A percentile compares a stretch with the other conserved stretches of the same genome.
Conservation (phyloP, 2,329 filamentous ascomycete genomes). For the Capronia coronata region DNA sequence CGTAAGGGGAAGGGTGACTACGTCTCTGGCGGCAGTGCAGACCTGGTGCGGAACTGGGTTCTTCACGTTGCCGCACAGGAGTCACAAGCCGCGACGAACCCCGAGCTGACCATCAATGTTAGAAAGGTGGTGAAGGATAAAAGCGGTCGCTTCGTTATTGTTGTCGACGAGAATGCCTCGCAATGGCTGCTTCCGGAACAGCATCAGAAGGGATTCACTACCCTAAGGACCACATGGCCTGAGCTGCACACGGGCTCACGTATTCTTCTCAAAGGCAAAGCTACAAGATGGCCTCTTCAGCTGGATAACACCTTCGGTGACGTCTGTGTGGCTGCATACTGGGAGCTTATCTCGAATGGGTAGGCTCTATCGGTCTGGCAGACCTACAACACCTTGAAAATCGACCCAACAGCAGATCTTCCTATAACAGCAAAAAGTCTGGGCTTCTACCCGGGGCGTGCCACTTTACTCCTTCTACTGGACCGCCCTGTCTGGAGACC, state of each 20-base stretch:
- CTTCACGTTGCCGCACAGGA: conserved; percentile 21
- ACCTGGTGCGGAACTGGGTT: conserved; percentile 22
- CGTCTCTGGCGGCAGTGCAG: conserved; percentile 22
- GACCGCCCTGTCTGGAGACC: no score
- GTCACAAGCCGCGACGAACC: conserved; percentile 1
- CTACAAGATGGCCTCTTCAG: conserved; percentile 15
- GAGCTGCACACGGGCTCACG: conserved; percentile 6
- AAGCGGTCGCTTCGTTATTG: conserved; percentile 17
- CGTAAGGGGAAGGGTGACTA: conserved; percentile 24
- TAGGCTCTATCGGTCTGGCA: no score
- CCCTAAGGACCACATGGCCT: not conserved
- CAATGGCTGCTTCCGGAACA: conserved; percentile 21
- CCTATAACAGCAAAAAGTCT: no score
- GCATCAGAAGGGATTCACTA: conserved; percentile 4
- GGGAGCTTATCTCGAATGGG: conserved; percentile 8
- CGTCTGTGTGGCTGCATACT: conserved; percentile 15
- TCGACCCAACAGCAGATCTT: no score
- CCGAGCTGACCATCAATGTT: conserved; percentile 8
- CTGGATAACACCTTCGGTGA: not conserved
- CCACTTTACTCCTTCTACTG: no score
- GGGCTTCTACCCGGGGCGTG: no score
- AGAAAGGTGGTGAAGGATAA: conserved; percentile 7
- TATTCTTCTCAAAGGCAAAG: conserved; percentile 15
- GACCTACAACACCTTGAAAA: no score
- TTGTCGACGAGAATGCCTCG: conserved; percentile 7